Base-by-base conservation (phyloP, 306 rosid genomes). In the Prunus mume region DNA sequence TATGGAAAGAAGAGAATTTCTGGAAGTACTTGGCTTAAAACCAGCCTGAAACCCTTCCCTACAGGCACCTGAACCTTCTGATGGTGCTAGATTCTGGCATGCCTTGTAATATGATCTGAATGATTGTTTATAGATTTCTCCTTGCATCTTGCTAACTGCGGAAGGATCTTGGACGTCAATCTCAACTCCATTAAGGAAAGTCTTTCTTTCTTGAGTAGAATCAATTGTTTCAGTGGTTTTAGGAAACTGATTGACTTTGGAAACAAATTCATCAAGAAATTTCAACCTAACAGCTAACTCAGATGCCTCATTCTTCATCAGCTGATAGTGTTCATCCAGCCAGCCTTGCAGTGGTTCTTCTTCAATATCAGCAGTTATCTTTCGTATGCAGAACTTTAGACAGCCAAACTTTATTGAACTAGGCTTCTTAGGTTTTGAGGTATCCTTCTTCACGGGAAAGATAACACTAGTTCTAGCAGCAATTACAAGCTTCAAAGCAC, bases 311-410 rank as follows among this genome's bases (percentile, higher is more conserved):
- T 92, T 92, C 91, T 79, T 96, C 89, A 96, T 84, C 78, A 96
- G 86, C 72, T 73, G 91, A 80, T 87, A 86, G 86, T 96, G 99
- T 82, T 96, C 99, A 87, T 96, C 99, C 87, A 96, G 90, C 99
- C 99, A 96, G 68, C 97, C 99, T 86, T 96, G 99, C 76, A 96
- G 57, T 47, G 98, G 99, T 73, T 96, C 98, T 83, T 96, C 99
- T 87, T 96, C 99, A 58, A 96, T 92, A 76, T 92, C 96, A 74
- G 87, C 92, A 84, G 96, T 89, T 56, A 96, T 81, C 86, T 86
- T 92, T 76, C 97, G 91, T 87, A 89, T 85, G 84, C 80, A 85
- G 78, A 96, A 92, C 89, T 86, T 96, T 73, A 96, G 46, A 88
- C 97, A 78, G 80, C 99, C 99, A 74, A 96, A 85, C 82, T 81